phyloP scores from a whole-genome alignment of 306 rosid genomes.

The Gillenia trifoliata region DNA sequence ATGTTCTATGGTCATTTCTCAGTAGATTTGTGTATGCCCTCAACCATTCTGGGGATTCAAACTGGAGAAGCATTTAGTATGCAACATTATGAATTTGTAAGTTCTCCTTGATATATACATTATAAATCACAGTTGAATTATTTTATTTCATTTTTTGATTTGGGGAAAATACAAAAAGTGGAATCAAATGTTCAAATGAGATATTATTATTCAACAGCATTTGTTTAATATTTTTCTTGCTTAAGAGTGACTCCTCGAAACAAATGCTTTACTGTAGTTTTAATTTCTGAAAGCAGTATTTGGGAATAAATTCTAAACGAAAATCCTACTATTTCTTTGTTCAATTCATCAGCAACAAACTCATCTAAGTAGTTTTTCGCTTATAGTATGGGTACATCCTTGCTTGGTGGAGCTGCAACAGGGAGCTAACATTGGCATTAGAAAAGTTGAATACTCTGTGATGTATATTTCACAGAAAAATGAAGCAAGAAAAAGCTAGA shows the following conservation, averaged over 20 bases:
- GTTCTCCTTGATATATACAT: constrained; percentile 67
- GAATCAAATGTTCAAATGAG: neutral
- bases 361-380: no score
- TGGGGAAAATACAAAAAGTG: neutral
- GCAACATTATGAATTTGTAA: constrained; percentile 90
- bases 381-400: neutral
- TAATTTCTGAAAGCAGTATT: constrained; percentile 58
- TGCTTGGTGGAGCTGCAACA: neutral
- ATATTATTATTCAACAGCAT: neutral
- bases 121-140: constrained; percentile 8
- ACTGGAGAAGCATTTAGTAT: constrained; percentile 90
- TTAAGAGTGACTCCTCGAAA: constrained; percentile 92
- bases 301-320: neutral
- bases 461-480: neutral
- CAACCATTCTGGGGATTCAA: constrained; percentile 74
- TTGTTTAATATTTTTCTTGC: constrained; percentile 20
- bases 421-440: neutral
- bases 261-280: constrained; percentile 89
- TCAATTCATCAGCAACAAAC: no score
- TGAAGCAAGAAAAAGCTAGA: neutral
- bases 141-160: neutral
- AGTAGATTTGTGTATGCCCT: constrained; percentile 99
- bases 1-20: constrained; percentile 92
- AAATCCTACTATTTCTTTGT: neutral
- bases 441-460: neutral